Evolutionary conservation across 2,329 filamentous ascomycete species (phyloP).

Genomic region (Neonectria sp.): DNA sequence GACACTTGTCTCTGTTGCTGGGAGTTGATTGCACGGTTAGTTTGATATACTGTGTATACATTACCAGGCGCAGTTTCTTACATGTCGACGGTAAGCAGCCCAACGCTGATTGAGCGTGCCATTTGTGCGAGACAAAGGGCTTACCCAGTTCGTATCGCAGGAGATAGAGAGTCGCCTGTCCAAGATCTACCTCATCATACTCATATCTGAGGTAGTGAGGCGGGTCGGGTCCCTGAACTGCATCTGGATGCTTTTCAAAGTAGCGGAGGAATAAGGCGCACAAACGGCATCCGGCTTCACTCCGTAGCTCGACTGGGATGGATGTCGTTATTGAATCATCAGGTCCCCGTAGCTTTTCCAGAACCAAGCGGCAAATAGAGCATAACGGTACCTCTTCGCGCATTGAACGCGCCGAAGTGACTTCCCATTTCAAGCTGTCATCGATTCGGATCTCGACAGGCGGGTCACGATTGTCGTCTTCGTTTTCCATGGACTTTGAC

Average conservation of each 20-base stretch:
- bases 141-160: not conserved
- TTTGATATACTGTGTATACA: not conserved
- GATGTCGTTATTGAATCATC: not conserved
- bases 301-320: not conserved
- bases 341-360: slow-evolving; percentile 4
- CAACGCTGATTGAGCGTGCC: not conserved
- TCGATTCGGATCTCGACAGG: not conserved
- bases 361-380: slow-evolving; percentile 1
- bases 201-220: not conserved
- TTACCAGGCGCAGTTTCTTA: not conserved
- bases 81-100: not conserved
- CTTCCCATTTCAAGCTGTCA: not conserved
- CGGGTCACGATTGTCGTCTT: not conserved
- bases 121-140: not conserved
- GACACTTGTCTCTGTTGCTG: not conserved
- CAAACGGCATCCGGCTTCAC: not conserved
- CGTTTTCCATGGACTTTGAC: not conserved
- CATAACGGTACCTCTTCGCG: not conserved
- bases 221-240: not conserved
- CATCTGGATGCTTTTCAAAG: not conserved
- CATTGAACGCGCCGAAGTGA: not conserved
- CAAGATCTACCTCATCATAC: not conserved
- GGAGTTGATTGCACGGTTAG: not conserved
- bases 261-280: not conserved
- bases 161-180: not conserved